Conservation (phyloP, 805 yeast species). For the Wickerhamomyces hampshirensis region DNA sequence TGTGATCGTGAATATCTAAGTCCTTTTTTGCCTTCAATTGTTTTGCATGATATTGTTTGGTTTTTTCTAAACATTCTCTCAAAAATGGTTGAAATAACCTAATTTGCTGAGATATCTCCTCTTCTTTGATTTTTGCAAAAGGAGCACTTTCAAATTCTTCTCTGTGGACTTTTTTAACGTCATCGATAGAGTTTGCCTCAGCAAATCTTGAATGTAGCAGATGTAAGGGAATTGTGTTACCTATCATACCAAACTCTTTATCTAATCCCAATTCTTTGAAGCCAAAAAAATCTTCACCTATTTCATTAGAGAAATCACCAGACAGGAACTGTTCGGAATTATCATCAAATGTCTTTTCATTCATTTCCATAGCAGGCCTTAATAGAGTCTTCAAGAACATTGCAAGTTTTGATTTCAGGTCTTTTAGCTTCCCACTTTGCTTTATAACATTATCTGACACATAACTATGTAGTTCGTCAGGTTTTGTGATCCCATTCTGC, state of each 20-base stretch:
- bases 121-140: slow-evolving; percentile 48
- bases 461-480: slow-evolving; percentile 70
- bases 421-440: slow-evolving; percentile 65
- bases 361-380: slow-evolving; percentile 70
- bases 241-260: slow-evolving; percentile 80
- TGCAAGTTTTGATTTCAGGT: slow-evolving; percentile 62
- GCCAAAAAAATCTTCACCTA: slow-evolving; percentile 98
- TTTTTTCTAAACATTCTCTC: slow-evolving; percentile 34
- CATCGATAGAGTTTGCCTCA: slow-evolving; percentile 46
- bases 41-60: slow-evolving; percentile 39
- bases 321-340: slow-evolving; percentile 90
- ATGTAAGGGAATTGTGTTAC: slow-evolving; percentile 86
- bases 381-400: slow-evolving; percentile 71
- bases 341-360: slow-evolving; percentile 78
- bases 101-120: slow-evolving; percentile 47
- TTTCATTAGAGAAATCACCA: slow-evolving; percentile 89
- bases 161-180: slow-evolving; percentile 44
- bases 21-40: slow-evolving; percentile 23
- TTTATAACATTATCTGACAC: slow-evolving; percentile 67
- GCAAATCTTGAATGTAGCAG: slow-evolving; percentile 73
- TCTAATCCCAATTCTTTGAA: slow-evolving; percentile 92
- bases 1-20: slow-evolving; percentile 26
- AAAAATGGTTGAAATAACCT: slow-evolving; percentile 57
- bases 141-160: slow-evolving; percentile 60
- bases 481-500: slow-evolving; percentile 84